Percentiles rank a stretch among this genome's conserved stretches.
phyloP scores from a whole-genome alignment of 2,329 filamentous ascomycete species.

The Penicillium olsonii region DNA sequence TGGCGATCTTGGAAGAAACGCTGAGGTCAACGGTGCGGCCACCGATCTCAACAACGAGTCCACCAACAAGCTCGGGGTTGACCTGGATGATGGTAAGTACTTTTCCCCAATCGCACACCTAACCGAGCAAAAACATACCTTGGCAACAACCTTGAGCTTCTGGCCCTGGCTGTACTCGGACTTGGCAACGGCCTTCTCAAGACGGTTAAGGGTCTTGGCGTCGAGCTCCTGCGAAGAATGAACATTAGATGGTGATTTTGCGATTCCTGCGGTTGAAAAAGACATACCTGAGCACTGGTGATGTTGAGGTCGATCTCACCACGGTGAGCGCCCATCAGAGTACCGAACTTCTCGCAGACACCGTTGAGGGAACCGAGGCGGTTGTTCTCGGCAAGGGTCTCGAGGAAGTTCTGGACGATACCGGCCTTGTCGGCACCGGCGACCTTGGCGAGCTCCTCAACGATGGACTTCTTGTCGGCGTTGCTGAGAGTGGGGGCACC shows the following conservation, averaged over 20 bases:
- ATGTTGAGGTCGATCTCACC: conserved; percentile 94
- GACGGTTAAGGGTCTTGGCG: conserved; percentile 77
- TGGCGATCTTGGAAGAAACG: conserved; percentile 90
- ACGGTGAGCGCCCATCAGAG: conserved; percentile 82
- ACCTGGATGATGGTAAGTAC: conserved; percentile 56
- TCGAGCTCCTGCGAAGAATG: conserved; percentile 69
- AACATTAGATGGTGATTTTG: conserved; percentile 1
- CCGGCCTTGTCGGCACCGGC: conserved; percentile 70
- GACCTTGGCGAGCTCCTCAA: conserved; percentile 85
- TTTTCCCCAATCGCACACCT: background rate
- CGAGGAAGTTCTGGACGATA: conserved; percentile 91
- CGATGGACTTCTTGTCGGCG: conserved; percentile 80
- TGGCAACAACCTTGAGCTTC: conserved; percentile 96
- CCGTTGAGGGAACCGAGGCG: conserved; percentile 78
- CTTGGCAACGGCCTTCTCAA: conserved; percentile 87
- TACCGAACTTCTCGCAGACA: conserved; percentile 82
- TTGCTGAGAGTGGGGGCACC: conserved; percentile 74
- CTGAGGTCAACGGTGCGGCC: conserved; percentile 98
- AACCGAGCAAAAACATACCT: conserved; percentile 55
- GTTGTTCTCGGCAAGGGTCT: conserved; percentile 94
- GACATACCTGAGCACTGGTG: conserved; percentile 82
- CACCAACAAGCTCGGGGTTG: conserved; percentile 91
- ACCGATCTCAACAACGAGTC: conserved; percentile 92
- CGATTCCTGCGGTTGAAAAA: background rate
- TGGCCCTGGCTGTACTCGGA: conserved; percentile 87